Base-by-base conservation (phyloP, 352 stramenopile genomes). In the Pythium monospermum region DNA sequence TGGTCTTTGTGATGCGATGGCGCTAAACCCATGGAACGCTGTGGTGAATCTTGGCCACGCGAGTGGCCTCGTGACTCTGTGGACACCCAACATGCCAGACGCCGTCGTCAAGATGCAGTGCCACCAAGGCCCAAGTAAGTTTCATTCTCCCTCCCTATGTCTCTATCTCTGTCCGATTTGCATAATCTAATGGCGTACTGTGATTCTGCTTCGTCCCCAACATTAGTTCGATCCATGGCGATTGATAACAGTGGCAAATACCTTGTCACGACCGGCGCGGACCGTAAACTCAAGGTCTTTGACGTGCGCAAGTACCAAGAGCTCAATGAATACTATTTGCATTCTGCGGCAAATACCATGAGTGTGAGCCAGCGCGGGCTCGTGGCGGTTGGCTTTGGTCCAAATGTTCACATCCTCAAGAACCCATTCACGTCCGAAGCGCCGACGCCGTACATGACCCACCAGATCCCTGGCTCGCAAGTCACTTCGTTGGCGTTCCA, bases 61-160 rank as follows among this genome's bases (percentile, higher is more conserved):
- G 31, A 99, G 96, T 68, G 97, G 97, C 31, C 94, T 97, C 31
- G 97, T 99, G n/a, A 98, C 96, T 19, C 76, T 99, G 11, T 99
- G 97, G 97, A 97, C 86, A 23, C 97, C 97, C 6, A 96, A 96
- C 59, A 97, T 86, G 85, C 56, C 68, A 22, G 80, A 94, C 50
- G 81, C 94, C 25, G 81, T 99, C 26, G 94, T 98, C 39, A 98
- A 98, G 67, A 96, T 99, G 73, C 83, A 99, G 39, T 98, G 91
- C 66, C 96, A 99, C 69, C 83, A 95, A 50, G 96, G 94, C 56
- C 87, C 95, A 4, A 86, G 98, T 75, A 95, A 66, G 83, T 76
- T 35, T 49, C 16, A 39, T 28, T 41, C 23, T 47, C 39, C 37
- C 4, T 33, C 21, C 32, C 2, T 44, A 40, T 35, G 7, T 35